A percentile compares a stretch with the other conserved stretches of the same genome.
These are phyloP conservation scores for Alopecurus myosuroides DNA, from an alignment of 176 grass and related monocot genomes.

Conservation along the genomic window DNA sequence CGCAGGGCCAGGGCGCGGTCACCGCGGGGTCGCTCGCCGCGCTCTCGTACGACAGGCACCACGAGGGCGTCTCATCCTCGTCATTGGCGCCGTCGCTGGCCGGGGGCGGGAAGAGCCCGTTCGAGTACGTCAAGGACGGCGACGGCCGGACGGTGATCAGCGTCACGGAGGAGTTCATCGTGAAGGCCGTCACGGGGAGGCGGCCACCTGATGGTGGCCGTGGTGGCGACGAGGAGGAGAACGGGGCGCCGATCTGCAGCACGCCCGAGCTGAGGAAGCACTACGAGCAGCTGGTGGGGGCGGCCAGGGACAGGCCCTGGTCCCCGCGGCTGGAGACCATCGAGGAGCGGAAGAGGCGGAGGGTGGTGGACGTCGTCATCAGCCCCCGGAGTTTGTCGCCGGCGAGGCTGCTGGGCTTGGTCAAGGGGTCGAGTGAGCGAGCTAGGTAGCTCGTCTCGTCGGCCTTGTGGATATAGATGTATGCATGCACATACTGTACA, in stretches of 20 bases:
- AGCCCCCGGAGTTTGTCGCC: constrained; percentile 32
- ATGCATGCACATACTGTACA: too few species aligned
- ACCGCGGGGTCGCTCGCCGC: constrained; percentile 45
- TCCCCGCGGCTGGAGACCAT: constrained; percentile 82
- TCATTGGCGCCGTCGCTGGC: background rate
- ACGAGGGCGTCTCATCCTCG: background rate
- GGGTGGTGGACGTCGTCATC: background rate
- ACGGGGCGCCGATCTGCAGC: constrained; percentile 46
- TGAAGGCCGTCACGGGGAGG: constrained; percentile 15
- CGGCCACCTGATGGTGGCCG: background rate
- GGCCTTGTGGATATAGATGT: background rate
- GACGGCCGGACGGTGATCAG: constrained; percentile 50
- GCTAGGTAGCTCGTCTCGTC: background rate
- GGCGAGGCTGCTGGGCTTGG: constrained; percentile 41
- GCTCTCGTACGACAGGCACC: constrained; percentile 15
- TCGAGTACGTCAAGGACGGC: constrained; percentile 50
- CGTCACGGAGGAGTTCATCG: constrained; percentile 60
- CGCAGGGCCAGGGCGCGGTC: constrained; percentile 8
- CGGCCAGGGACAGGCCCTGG: constrained; percentile 49
- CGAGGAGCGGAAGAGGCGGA: constrained; percentile 37
- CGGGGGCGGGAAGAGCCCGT: constrained; percentile 30
- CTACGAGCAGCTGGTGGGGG: constrained; percentile 69
- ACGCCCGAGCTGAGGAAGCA: constrained; percentile 90
- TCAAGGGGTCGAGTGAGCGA: constrained; percentile 7
- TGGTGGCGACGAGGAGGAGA: background rate